phyloP scores from a whole-genome alignment of 2,329 filamentous ascomycete genomes.

The Colletotrichum nymphaeae region DNA sequence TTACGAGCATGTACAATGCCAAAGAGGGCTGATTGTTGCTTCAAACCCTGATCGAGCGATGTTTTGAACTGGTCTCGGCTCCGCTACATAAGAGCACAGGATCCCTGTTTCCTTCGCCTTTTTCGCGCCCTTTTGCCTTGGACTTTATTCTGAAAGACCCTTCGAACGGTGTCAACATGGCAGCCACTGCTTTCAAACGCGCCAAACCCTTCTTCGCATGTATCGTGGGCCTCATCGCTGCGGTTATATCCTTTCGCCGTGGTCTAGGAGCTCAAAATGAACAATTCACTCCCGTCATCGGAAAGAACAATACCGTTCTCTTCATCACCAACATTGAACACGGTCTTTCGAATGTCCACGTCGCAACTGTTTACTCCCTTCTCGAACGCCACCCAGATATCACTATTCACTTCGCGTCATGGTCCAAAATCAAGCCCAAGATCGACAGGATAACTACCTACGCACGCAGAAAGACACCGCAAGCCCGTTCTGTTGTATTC shows the following conservation, averaged over 20 bases:
- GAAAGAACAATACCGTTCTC: conserved; percentile 46
- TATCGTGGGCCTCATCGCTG: not conserved
- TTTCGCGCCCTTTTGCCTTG: not conserved
- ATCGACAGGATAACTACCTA: conserved; percentile 31
- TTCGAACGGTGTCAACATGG: conserved; percentile 2
- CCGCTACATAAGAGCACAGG: too few species aligned
- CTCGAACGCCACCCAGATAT: conserved; percentile 46
- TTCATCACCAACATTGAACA: conserved; percentile 46
- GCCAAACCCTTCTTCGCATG: not conserved
- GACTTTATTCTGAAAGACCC: not conserved
- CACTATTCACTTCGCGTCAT: conserved; percentile 50
- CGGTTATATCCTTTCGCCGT: not conserved
- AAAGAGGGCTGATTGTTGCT: too few species aligned
- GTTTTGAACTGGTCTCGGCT: too few species aligned
- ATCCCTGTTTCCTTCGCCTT: not conserved
- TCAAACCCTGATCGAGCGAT: too few species aligned
- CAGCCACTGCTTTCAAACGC: not conserved
- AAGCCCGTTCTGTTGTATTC: conserved; percentile 38
- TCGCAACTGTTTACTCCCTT: conserved; percentile 48
- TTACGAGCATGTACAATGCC: too few species aligned
- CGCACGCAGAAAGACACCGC: conserved; percentile 35
- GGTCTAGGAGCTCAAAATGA: not conserved
- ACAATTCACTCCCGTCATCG: conserved; percentile 8
- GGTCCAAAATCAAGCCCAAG: conserved; percentile 35
- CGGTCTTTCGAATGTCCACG: conserved; percentile 50